Conservation (phyloP, 495 filamentous ascomycete species). For the Neurospora intermedia region DNA sequence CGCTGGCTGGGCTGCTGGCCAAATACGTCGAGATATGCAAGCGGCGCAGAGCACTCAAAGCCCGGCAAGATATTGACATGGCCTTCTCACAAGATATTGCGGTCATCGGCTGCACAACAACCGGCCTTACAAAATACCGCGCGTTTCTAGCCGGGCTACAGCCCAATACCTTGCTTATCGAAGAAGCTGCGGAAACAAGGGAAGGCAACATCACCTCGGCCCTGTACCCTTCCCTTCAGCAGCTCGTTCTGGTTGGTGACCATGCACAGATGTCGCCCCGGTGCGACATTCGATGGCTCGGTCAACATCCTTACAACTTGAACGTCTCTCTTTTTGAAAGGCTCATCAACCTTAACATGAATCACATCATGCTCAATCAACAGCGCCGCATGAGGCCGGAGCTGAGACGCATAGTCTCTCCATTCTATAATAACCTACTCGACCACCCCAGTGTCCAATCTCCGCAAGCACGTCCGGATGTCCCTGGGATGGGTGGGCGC, state of each 20-base stretch:
- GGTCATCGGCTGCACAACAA: conserved; percentile 43
- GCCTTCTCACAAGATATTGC: conserved; percentile 20
- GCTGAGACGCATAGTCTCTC: conserved; percentile 49
- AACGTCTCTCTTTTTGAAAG: conserved; percentile 46
- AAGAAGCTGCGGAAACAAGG: conserved; percentile 48
- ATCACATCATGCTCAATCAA: conserved; percentile 48
- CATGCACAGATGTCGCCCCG: conserved; percentile 43
- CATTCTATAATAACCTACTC: conserved; percentile 53
- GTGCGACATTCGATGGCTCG: conserved; percentile 49
- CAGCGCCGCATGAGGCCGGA: conserved; percentile 68
- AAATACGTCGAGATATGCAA: conserved; percentile 19
- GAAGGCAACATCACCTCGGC: conserved; percentile 46
- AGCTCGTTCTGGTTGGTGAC: conserved; percentile 47
- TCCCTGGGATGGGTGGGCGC: conserved; percentile 70
- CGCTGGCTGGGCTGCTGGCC: conserved; percentile 20
- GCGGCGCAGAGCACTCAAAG: conserved; percentile 23
- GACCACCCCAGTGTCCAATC: conserved; percentile 61
- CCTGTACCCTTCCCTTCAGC: conserved; percentile 41
- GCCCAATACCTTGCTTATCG: conserved; percentile 49
- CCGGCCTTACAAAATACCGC: conserved; percentile 84
- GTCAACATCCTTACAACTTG: conserved; percentile 56
- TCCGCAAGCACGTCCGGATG: conserved; percentile 35
- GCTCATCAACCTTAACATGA: conserved; percentile 57
- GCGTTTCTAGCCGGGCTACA: conserved; percentile 57
- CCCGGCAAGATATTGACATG: conserved; percentile 20